Conservation (phyloP, 805 yeast genomes). For the Myxozyma sirexii region DNA sequence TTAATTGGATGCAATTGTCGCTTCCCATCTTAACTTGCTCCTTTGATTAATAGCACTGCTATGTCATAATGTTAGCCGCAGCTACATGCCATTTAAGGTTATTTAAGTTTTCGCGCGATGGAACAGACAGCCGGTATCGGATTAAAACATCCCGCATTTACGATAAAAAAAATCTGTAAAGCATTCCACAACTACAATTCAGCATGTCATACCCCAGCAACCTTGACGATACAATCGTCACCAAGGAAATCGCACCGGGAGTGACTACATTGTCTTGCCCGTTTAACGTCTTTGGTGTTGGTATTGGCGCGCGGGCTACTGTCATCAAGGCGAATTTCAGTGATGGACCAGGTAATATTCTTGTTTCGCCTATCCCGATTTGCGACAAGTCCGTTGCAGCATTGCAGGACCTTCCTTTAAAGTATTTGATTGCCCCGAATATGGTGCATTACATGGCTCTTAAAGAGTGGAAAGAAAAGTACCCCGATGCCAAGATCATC, state of each 20-base stretch:
- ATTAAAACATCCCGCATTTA: no score
- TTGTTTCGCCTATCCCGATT: conserved; percentile 21
- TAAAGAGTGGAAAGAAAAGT: conserved; percentile 51
- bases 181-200: no score
- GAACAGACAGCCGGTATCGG: no score
- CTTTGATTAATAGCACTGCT: no score
- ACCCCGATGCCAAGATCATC: conserved; percentile 56
- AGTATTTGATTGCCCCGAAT: conserved; percentile 60
- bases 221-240: neutral
- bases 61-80: no score
- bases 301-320: conserved; percentile 25
- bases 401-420: conserved; percentile 29
- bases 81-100: no score
- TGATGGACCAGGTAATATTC: conserved; percentile 12
- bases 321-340: conserved; percentile 16
- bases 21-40: no score
- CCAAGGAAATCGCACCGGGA: neutral
- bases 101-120: neutral
- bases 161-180: no score
- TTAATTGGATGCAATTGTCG: no score
- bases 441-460: conserved; percentile 68
- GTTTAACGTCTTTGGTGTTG: conserved; percentile 1
- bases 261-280: conserved; percentile 19
- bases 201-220: conserved; percentile 3
- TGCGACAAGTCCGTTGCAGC: neutral